Conservation (phyloP, 768 basidiomycete species). For the Exidia glandulosa region DNA sequence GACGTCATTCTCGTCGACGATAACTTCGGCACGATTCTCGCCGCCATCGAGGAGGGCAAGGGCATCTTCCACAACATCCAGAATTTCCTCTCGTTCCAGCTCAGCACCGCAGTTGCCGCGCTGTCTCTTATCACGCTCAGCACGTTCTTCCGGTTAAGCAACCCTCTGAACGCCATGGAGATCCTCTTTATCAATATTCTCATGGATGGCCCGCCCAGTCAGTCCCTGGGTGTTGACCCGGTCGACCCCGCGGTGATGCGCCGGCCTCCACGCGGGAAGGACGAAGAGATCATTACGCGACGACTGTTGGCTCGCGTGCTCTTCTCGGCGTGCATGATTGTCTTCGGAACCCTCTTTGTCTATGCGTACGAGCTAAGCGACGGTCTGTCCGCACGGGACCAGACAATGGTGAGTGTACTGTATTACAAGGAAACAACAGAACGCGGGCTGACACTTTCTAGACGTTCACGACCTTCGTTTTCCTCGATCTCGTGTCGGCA, state of each 20-base stretch:
- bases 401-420: constrained; percentile 73
- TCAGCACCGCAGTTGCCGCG: constrained; percentile 94
- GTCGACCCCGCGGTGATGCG: constrained; percentile 90
- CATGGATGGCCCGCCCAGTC: constrained; percentile 96
- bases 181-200: constrained; percentile 99
- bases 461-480: constrained; percentile 96
- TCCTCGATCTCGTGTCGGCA: constrained; percentile 92
- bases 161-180: constrained; percentile 96
- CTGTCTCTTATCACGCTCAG: constrained; percentile 90
- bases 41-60: constrained; percentile 94
- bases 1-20: constrained; percentile 96
- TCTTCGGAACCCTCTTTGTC: constrained; percentile 77
- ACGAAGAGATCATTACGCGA: constrained; percentile 74
- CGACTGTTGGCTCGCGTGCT: constrained; percentile 67
- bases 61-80: constrained; percentile 99
- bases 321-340: constrained; percentile 91
- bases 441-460: constrained; percentile 22
- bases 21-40: constrained; percentile 89
- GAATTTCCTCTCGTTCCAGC: constrained; percentile 93
- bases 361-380: constrained; percentile 78
- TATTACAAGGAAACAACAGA: not conserved
- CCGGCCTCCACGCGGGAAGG: constrained; percentile 84
- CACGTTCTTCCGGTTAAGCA: constrained; percentile 79
- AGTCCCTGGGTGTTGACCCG: constrained; percentile 93
- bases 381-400: constrained; percentile 78